Base-by-base conservation (phyloP, 306 rosid genomes). In the Pachyrhizus erosus region DNA sequence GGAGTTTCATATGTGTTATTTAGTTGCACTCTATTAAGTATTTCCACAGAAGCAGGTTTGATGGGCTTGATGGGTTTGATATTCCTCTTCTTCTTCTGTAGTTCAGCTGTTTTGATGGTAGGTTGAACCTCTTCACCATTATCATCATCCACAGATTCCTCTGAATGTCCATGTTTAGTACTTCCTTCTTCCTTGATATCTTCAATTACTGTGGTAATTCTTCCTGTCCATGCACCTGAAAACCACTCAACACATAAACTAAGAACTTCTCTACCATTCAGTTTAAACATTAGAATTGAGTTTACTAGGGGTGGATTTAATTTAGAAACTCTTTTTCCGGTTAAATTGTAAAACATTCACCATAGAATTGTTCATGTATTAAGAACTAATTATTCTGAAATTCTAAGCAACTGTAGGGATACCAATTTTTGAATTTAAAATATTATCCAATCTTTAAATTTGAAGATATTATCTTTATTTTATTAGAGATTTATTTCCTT, bases 1-100 rank as follows among this genome's bases (percentile, higher is more conserved):
- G 94, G 97, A 40, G 92, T 92, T 83, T 91, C 97, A 13, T 1
- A 51, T 0, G 86, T 70, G 45, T 85, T 73, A 64, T 92, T 92
- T 78, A 92, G 70, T 7, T 60, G 89, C 75, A 92, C 92, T 5
- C 68, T 81, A 18, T 81, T 37, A 4, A 89, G 92, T 12, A 92
- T 60, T 58, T 89, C 91, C 43, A 91, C 74, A 13, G 91, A 89
- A 49, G 92, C 84, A 42, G 91, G 90, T 82, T 64, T 89, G 20
- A 67, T 51, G 10, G 26, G 90, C 78, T 68, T 88, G 18, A 67
- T 52, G 3, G 21, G 29, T 21, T 29, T 82, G 11, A 37, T 0
- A 26, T 70, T 83, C 61, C 51, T 83, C 70, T 75, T 48, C 52
- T 75, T 42, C 5, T 78, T 77, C 49, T 73, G 66, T 58, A 10